Percentiles rank a stretch among this genome's conserved stretches.
phyloP scores from a whole-genome alignment of 1,284 basidiomycete species.

The Cronartium quercuum region DNA sequence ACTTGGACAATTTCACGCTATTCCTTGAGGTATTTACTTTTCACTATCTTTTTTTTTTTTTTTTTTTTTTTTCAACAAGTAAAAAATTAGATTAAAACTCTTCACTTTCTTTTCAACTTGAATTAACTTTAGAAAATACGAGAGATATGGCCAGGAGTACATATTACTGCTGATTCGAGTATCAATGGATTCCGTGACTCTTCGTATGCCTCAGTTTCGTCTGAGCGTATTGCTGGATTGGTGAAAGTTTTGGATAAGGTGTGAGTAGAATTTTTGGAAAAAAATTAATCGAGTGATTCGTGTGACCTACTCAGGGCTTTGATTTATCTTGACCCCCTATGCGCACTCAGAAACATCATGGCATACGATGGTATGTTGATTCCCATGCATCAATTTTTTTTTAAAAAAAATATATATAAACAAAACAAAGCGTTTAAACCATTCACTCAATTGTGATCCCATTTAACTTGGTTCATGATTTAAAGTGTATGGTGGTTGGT shows the following conservation, averaged over 20 bases:
- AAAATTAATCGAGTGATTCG: no score
- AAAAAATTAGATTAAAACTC: no score
- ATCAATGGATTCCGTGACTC: slow-evolving; percentile 14
- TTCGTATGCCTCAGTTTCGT: slow-evolving; percentile 5
- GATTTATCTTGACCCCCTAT: neutral
- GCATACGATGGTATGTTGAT: slow-evolving; percentile 30
- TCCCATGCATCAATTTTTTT: neutral
- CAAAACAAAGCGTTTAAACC: neutral
- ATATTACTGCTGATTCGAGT: neutral
- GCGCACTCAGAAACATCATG: slow-evolving; percentile 18
- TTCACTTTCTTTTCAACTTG: no score
- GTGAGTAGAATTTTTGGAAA: slow-evolving; percentile 1
- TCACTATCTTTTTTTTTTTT: neutral
- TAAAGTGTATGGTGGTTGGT: slow-evolving; percentile 26
- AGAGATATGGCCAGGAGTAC: slow-evolving; percentile 21
- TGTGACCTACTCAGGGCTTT: neutral
- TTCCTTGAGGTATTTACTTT: slow-evolving; percentile 7
- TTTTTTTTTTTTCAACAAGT: no score
- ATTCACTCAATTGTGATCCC: neutral
- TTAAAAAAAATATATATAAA: neutral
- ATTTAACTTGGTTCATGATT: neutral
- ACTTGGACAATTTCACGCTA: slow-evolving; percentile 10
- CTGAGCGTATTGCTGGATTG: neutral
- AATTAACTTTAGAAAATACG: slow-evolving; percentile 12
- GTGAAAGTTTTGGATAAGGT: slow-evolving; percentile 16